Base-by-base conservation (phyloP, 176 grass and related monocot species). In the Musa acuminata region DNA sequence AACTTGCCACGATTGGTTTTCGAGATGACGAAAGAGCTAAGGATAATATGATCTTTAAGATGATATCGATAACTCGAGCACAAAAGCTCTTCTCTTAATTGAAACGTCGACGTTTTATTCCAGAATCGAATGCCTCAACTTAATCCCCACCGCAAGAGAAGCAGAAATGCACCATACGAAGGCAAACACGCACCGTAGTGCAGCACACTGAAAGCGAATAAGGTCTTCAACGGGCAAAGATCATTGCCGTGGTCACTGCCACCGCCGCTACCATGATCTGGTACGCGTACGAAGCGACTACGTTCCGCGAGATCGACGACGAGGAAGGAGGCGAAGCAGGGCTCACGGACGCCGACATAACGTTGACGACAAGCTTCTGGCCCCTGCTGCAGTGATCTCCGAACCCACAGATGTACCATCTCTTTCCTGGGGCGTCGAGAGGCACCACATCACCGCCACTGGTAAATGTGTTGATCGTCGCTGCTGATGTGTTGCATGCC, bases 321-420 rank as follows among this genome's bases (percentile, higher is more conserved):
- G 35, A 29, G 3, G 35, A 16, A 27, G 27, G 27, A 48, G 16
- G 35, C 12, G 23, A 2, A 8, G 35, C 1, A 70, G 16, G 11
- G 51, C 16, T 43, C 4, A 43, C 4, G 35, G 35, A 43, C 35
- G 35, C 35, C 35, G 35, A 0, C 17, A 84, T 29, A 71, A 89
- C 65, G 17, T 17, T 51, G 81, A 90, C 63, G 55, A 60, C 80
- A 35, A 89, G 58, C 75, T 86, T 87, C 84, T 86, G 83, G 23
- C 71, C 55, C 1, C 13, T 77, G 17, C 21, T 0, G 68, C 85
- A 87, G 76, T 91, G 88, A 54, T 24, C 1, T 17, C 23, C 57
- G 62, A 80, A 75, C 48, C 51, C 25, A 58, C 89, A 91, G 1
- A 85, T n/a, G 74, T 80, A 91, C 89, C 89, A 87, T 16, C 55